Base-by-base conservation (phyloP, 805 yeast genomes). In the Zygosaccharomyces siamensis region DNA sequence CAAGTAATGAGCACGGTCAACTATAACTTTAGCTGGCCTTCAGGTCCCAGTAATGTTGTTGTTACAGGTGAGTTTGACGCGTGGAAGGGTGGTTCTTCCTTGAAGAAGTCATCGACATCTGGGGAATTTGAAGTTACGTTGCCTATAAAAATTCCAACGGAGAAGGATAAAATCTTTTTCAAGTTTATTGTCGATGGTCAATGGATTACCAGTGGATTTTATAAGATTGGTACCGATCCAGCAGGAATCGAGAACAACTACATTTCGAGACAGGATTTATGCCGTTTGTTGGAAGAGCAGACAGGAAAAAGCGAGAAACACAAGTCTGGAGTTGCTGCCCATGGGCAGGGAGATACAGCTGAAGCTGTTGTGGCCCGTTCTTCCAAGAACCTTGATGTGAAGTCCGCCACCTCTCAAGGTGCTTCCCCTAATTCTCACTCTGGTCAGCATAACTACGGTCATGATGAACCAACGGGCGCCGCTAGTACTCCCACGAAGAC, bases 41-140 rank as follows among this genome's bases (percentile, higher is more conserved):
- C 68, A 7, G 86, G 88, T 49, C 79, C 79, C 11, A 49, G 62
- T 26, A 74, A 74, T 32, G 90, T 84, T 49, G 72, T 79, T 55
- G 78, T 84, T 45, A 84, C 89, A 18, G 90, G 90, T 52, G 74
- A 81, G 46, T 83, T 83, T 59, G 88, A 83, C 60, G 71, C 79
- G 59, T 84, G 90, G 90, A 60, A 75, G 41, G 78, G 82, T 51
- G 64, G 80, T 1, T 67, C 80, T 46, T 82, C 80, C 16, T 68
- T 84, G 51, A 86, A 81, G 39, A 78, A 82, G 59, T 77, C 76
- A 49, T 37, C 44, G 7, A 66, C 77, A 7, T 79, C 75, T 57
- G 86, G 85, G 18, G 74, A 79, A n/a, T 83, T 82, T 59, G 75
- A 76, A 46, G 67, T 82, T 46, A 73, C 81, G 3, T 72, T 81